These are phyloP conservation scores for Aurantiochytrium sp. DNA, from an alignment of 108 stramenopile species.

Conservation along the genomic window DNA sequence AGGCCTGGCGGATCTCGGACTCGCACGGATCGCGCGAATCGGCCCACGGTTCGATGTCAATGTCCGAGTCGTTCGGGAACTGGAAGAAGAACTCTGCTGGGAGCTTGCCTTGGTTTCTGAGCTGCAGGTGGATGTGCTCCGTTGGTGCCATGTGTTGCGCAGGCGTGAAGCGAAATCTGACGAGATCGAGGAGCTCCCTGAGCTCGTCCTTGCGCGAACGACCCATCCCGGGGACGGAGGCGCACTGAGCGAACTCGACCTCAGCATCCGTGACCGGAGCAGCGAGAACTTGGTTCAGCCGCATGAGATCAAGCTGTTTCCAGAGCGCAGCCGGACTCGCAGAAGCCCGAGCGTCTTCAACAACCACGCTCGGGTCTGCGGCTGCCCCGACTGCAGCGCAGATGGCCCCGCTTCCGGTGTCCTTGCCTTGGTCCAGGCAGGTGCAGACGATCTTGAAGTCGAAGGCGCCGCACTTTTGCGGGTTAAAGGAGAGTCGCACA, in stretches of 20 bases:
- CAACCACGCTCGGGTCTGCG: not conserved
- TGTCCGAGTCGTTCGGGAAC: not conserved
- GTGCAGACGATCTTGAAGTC: not conserved
- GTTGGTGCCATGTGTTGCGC: constrained; percentile 27
- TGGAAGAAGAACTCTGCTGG: not conserved
- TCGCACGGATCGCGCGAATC: not conserved
- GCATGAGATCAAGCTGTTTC: not conserved
- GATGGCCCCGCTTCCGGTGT: not conserved
- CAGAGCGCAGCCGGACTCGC: not conserved
- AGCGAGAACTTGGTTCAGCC: not conserved
- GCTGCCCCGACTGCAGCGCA: not conserved
- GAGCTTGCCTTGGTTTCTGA: not conserved
- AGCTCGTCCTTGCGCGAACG: not conserved
- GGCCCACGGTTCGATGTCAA: constrained; percentile 33
- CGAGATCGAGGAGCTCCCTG: not conserved
- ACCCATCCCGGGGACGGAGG: not conserved
- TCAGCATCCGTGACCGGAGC: not conserved
- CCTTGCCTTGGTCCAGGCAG: not conserved
- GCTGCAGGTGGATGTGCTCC: not conserved
- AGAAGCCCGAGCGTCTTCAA: not conserved
- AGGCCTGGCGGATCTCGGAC: not conserved
- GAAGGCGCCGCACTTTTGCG: not conserved
- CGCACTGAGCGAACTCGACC: not conserved
- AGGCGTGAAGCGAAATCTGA: constrained; percentile 20
- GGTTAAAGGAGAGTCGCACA: not conserved